Conservation (phyloP, 148 eudicot genomes). For the Suaeda aralocaspica region DNA sequence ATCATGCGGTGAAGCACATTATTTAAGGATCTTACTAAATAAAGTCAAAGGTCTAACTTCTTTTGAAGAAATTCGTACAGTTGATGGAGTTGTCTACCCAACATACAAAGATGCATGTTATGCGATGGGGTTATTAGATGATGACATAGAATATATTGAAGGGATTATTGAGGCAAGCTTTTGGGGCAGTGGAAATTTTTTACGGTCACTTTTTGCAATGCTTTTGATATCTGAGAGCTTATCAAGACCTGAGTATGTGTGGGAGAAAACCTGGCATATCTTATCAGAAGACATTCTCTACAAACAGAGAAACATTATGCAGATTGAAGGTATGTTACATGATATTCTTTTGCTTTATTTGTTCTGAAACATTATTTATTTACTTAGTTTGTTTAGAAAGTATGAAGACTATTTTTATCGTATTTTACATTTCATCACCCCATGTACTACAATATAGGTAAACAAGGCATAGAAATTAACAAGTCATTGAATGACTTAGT, state of each 20-base stretch:
- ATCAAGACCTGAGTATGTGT: background rate
- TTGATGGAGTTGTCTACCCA: background rate
- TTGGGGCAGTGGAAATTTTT: constrained; percentile 1
- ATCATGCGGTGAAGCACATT: background rate
- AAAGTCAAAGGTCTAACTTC: background rate
- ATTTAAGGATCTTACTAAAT: constrained; percentile 1
- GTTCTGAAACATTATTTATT: background rate
- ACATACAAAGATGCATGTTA: constrained; percentile 5
- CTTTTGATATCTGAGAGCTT: background rate
- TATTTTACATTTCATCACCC: too few relatives aligned
- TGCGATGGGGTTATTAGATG: constrained; percentile 8
- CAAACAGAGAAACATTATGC: background rate
- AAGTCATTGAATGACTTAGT: too few relatives aligned
- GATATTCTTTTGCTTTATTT: background rate
- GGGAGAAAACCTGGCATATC: constrained; percentile 14
- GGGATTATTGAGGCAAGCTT: constrained; percentile 8
- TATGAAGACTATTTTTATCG: background rate
- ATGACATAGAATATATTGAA: constrained; percentile 21
- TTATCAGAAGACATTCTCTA: constrained; percentile 5
- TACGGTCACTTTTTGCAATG: constrained; percentile 6
- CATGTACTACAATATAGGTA: too few relatives aligned
- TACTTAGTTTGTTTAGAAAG: background rate
- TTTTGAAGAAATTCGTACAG: constrained; percentile 7
- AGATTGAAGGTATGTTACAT: background rate
- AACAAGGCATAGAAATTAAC: too few relatives aligned